These are phyloP conservation scores for Diaporthe vaccinii DNA, from an alignment of 2,329 filamentous ascomycete species.

Conservation along the genomic window DNA sequence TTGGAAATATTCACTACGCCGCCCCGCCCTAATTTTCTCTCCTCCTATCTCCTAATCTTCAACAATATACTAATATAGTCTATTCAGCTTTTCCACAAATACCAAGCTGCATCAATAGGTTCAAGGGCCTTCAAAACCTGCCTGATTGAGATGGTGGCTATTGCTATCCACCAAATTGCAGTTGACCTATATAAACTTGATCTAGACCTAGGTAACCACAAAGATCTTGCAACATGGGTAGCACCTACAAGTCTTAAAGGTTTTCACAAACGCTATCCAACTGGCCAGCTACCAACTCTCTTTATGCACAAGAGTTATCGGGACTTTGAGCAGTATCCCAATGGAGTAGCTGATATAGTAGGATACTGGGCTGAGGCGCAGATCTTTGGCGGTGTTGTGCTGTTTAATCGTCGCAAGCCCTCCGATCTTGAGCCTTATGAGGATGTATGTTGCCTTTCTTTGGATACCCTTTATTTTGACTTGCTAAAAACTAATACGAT, in stretches of 20 bases:
- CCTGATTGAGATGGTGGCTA: constrained; percentile 50
- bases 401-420: constrained; percentile 42
- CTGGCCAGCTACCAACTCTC: constrained; percentile 43
- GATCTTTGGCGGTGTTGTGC: constrained; percentile 47
- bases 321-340: constrained; percentile 49
- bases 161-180: constrained; percentile 49
- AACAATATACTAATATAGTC: not conserved
- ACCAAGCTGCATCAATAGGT: constrained; percentile 43
- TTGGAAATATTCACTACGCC: not conserved
- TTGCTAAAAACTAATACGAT: not conserved
- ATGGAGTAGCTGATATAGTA: constrained; percentile 46
- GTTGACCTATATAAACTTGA: constrained; percentile 45
- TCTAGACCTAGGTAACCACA: constrained; percentile 43
- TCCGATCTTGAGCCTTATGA: not conserved
- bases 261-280: constrained; percentile 17
- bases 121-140: constrained; percentile 47
- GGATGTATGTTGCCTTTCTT: not conserved
- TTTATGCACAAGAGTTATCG: constrained; percentile 48
- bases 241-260: constrained; percentile 42
- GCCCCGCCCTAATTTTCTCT: too few species aligned
- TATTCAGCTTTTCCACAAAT: constrained; percentile 44
- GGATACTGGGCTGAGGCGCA: constrained; percentile 49
- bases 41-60: not conserved
- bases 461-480: not conserved
- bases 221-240: constrained; percentile 45